Evolutionary conservation across 1,284 basidiomycete species (phyloP).

Genomic region (Porodaedalea pini): DNA sequence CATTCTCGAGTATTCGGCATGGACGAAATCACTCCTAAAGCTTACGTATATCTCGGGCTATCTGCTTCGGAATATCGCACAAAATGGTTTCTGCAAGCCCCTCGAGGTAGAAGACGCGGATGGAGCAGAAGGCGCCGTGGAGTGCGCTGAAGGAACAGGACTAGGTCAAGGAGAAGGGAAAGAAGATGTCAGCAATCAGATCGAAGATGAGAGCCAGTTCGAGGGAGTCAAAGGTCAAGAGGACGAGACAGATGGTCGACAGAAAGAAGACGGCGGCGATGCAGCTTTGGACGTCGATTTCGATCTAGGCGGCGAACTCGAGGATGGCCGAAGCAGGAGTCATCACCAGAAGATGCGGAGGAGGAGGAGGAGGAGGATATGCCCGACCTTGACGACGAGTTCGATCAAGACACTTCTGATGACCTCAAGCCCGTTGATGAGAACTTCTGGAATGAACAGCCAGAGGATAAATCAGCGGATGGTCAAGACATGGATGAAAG

Average conservation of each 20-base stretch:
- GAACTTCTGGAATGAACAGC: constrained; percentile 32
- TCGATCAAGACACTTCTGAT: constrained; percentile 36
- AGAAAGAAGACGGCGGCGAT: constrained; percentile 68
- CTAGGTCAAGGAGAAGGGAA: constrained; percentile 82
- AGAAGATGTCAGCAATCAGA: constrained; percentile 89
- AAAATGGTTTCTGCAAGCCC: constrained; percentile 92
- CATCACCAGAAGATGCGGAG: constrained; percentile 27
- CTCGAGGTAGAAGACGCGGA: constrained; percentile 58
- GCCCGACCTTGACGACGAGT: constrained; percentile 33
- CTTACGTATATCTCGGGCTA: constrained; percentile 77
- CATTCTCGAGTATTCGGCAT: constrained; percentile 52
- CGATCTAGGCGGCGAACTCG: constrained; percentile 74
- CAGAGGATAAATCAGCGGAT: constrained; percentile 23
- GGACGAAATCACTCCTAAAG: constrained; percentile 84
- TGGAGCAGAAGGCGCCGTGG: constrained; percentile 47
- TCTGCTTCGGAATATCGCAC: constrained; percentile 70
- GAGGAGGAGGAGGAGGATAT: constrained; percentile 35
- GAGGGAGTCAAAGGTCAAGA: constrained; percentile 79
- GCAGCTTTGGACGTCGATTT: constrained; percentile 55
- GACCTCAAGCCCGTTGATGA: constrained; percentile 43
- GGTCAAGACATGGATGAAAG: constrained; percentile 6
- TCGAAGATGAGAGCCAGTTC: constrained; percentile 93
- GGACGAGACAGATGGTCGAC: constrained; percentile 57
- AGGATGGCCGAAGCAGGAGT: constrained; percentile 60
- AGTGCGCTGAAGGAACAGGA: constrained; percentile 72